Evolutionary conservation across 441 rosid genomes (phyloP), one percentile per base, ranked within the genome.

Genomic region (Populus hybrid): DNA sequence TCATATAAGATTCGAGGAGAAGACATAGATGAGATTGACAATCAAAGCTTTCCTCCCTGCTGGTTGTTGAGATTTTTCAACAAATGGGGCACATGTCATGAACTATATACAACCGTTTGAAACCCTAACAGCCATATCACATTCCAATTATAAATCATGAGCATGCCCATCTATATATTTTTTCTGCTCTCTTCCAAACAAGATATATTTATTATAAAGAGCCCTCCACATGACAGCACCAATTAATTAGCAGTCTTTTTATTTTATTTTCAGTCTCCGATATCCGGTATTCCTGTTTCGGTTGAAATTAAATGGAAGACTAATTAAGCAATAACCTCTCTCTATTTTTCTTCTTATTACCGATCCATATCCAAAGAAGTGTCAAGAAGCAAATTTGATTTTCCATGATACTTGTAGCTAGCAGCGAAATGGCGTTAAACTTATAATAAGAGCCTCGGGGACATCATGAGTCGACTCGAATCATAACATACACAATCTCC

Each of bases 51-150:
- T 78, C 71, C 75, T 71, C 35, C 81, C 70, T 77, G 77, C 30
- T 77, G 81, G 80, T 76, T 80, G 81, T 66, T 80, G 81, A 74
- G 84, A 80, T 72, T 67, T 66, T 69, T 75, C 67, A 20, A 72
- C 76, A 71, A 77, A 78, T 80, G 78, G 70, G 34, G 79, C 86
- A 81, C 88, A 79, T 83, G 80, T 18, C 64, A 30, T 64, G 61
- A 79, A n/a, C 28, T 59, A 7, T 38, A 69, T 9, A 8, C 26
- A 46, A 71, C 67, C 23, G 34, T 35, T 59, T 30, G 78, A 74
- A 82, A 77, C 71, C 28, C 77, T 69, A 64, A 53, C 75, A 50
- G 67, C 42, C 36, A 26, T 69, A 11, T 57, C 30, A 14, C 20
- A 20, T 50, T 8, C 35, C 59, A 21, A 23, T n/a, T 40, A 23